phyloP scores from a whole-genome alignment of 768 basidiomycete genomes.

The Collybiopsis confluens region DNA sequence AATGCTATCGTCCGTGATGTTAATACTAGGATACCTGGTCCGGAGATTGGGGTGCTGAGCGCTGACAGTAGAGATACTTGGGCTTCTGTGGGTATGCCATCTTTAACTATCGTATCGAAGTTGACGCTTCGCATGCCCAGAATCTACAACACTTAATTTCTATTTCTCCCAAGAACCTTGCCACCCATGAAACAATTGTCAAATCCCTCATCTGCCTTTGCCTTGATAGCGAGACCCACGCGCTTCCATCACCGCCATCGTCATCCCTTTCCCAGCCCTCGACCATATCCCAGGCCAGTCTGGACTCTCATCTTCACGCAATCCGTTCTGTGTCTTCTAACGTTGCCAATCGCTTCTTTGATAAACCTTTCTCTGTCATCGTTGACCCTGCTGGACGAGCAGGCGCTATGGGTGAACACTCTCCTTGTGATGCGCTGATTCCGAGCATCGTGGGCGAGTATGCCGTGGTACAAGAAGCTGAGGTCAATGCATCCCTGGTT shows the following conservation, averaged over 20 bases:
- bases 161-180: slow-evolving; percentile 60
- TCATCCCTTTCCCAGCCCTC: slow-evolving; percentile 22
- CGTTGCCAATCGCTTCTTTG: slow-evolving; percentile 81
- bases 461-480: slow-evolving; percentile 65
- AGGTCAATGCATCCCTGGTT: slow-evolving; percentile 35
- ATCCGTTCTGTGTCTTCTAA: slow-evolving; percentile 59
- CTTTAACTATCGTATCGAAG: not conserved
- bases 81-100: slow-evolving; percentile 57
- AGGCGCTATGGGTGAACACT: slow-evolving; percentile 88
- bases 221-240: slow-evolving; percentile 70
- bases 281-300: slow-evolving; percentile 28
- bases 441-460: slow-evolving; percentile 87
- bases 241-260: slow-evolving; percentile 16
- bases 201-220: slow-evolving; percentile 77
- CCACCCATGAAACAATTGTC: slow-evolving; percentile 59
- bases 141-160: slow-evolving; percentile 67
- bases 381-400: slow-evolving; percentile 84
- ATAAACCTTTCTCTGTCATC: slow-evolving; percentile 79
- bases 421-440: slow-evolving; percentile 84
- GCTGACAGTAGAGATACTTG: slow-evolving; percentile 81
- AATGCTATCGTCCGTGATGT: slow-evolving; percentile 31
- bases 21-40: slow-evolving; percentile 21
- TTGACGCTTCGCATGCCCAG: slow-evolving; percentile 29
- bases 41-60: slow-evolving; percentile 67
- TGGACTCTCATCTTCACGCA: slow-evolving; percentile 75